phyloP scores from a whole-genome alignment of 1,284 basidiomycete species.

The Tylopilus orsonianus region DNA sequence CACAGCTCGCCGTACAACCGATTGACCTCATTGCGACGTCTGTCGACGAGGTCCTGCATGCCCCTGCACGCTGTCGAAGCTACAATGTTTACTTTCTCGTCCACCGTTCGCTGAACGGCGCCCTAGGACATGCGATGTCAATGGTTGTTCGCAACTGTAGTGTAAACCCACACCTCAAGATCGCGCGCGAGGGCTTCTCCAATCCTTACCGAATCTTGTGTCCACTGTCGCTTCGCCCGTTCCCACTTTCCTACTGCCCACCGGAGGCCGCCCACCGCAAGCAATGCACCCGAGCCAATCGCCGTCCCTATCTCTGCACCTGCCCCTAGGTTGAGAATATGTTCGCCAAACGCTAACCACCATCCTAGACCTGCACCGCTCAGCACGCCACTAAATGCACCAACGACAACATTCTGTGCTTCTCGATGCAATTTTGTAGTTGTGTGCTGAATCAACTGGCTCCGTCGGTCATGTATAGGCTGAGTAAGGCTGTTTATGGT shows the following conservation, averaged over 20 bases:
- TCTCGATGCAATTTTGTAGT: conserved; percentile 65
- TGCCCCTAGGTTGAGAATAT: conserved; percentile 37
- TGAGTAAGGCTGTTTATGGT: conserved; percentile 49
- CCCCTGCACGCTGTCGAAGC: conserved; percentile 45
- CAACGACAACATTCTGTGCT: conserved; percentile 62
- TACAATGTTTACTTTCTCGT: conserved; percentile 45
- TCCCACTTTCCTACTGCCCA: conserved; percentile 76
- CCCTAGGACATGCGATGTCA: too few species aligned
- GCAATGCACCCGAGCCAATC: conserved; percentile 59
- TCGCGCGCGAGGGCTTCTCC: conserved; percentile 72
- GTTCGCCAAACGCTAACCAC: conserved; percentile 46
- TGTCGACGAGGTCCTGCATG: conserved; percentile 47
- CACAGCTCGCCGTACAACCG: conserved; percentile 46
- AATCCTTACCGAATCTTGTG: conserved; percentile 71
- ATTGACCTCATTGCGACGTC: conserved; percentile 42
- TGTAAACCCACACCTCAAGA: conserved; percentile 51
- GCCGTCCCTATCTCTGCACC: conserved; percentile 58
- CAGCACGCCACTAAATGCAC: conserved; percentile 48
- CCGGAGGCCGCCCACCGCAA: conserved; percentile 52
- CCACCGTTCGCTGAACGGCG: conserved; percentile 50
- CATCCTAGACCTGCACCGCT: conserved; percentile 46
- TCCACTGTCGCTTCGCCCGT: conserved; percentile 68
- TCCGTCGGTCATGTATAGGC: conserved; percentile 56
- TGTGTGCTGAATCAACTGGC: conserved; percentile 57
- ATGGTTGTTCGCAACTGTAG: too few species aligned